Base-by-base conservation (phyloP, 2,329 filamentous ascomycete species). In the Escovopsis sp. region DNA sequence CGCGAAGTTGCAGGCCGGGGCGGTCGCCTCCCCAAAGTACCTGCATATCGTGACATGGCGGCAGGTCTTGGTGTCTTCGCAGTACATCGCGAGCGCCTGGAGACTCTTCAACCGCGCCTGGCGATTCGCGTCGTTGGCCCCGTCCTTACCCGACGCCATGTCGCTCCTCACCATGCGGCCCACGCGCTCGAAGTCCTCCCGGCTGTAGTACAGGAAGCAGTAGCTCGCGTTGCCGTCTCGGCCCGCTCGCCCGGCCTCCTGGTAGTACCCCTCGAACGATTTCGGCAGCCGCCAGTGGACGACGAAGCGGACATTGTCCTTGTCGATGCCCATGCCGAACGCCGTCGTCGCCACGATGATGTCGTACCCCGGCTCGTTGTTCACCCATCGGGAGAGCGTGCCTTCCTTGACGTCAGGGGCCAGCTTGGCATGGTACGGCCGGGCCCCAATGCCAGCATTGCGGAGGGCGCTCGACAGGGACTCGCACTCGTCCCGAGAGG, bases 241-340 rank as follows among this genome's bases (percentile, higher is more conserved):
- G 0, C 89, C 89, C 6, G 88, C 89, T 33, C 89, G 81, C 0
- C 89, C 89, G 2, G 86, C 88, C 68, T 96, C 89, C 62, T 96
- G 89, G 53, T 95, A 94, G 57, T 91, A 95, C 1, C 88, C 86
- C 58, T 96, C 89, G 57, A 96, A 94, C 3, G 83, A 91, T 56
- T 94, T 93, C 9, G 89, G 85, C 9, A 94, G 72, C 45, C 86
- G 83, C 87, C 89, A 96, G 61, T 96, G 89, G 2, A 91, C 79
- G 1, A 96, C 88, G 53, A 95, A 95, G 3, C 89, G 82, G 10
- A 96, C 89, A 51, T 94, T 82, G 40, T 91, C 79, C 60, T 95
- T 95, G 60, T 96, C 88, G 48, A 96, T 95, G 24, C 89, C 89
- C 89, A 96, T 96, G 2, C 89, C 89, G 53, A 96, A 96, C 0